These are phyloP conservation scores for Schizophyllum commune DNA, from an alignment of 1,284 basidiomycete species.

Conservation along the genomic window DNA sequence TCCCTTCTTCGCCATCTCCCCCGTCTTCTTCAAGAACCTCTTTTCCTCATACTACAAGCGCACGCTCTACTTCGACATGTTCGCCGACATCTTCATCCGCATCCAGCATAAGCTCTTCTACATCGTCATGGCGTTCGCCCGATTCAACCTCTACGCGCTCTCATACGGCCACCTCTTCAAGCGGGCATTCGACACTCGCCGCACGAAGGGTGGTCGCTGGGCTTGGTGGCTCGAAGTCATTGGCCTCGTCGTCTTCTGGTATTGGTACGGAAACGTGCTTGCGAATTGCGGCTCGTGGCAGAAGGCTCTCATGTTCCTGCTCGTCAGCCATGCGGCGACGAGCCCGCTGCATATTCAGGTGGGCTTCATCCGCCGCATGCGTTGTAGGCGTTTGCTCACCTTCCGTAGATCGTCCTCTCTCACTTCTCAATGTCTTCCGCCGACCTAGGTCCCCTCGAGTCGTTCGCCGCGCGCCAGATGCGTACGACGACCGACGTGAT, in stretches of 20 bases:
- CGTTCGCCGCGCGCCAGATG: slow-evolving; percentile 88
- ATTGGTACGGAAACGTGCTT: slow-evolving; percentile 68
- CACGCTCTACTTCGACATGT: slow-evolving; percentile 71
- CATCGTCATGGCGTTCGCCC: slow-evolving; percentile 82
- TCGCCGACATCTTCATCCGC: slow-evolving; percentile 61
- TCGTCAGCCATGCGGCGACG: slow-evolving; percentile 75
- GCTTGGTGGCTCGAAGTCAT: slow-evolving; percentile 66
- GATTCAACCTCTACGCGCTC: slow-evolving; percentile 92
- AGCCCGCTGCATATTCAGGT: slow-evolving; percentile 86
- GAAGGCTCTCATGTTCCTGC: slow-evolving; percentile 57
- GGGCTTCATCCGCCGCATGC: slow-evolving; percentile 10
- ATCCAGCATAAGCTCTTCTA: slow-evolving; percentile 94
- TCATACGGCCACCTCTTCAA: slow-evolving; percentile 77
- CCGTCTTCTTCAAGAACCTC: slow-evolving; percentile 76
- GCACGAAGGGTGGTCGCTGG: slow-evolving; percentile 58
- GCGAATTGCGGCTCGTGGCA: slow-evolving; percentile 63
- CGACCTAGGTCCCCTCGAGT: slow-evolving; percentile 87
- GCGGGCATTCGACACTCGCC: slow-evolving; percentile 51
- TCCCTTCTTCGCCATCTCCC: slow-evolving; percentile 93
- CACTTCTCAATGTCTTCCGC: slow-evolving; percentile 95
- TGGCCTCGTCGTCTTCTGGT: slow-evolving; percentile 71
- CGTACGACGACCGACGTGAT: slow-evolving; percentile 95
- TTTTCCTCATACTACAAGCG: slow-evolving; percentile 97
- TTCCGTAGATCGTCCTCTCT: slow-evolving; percentile 84
- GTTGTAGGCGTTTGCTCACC: neutral